Conservation (phyloP, 108 stramenopile genomes). For the Nitzschia sp. region DNA sequence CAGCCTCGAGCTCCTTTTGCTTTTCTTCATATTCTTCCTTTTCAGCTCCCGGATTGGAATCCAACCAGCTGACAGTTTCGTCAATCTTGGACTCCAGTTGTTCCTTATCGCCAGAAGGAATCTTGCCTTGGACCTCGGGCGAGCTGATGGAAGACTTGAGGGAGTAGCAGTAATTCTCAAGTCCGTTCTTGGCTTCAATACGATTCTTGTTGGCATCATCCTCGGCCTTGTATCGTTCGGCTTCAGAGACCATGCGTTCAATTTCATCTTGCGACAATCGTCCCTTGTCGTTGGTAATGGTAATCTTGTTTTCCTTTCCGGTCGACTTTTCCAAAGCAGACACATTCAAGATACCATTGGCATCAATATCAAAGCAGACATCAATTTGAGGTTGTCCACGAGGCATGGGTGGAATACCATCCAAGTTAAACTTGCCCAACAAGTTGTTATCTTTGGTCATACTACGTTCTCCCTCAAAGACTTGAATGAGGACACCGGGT, state of each 20-base stretch:
- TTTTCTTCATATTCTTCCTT: constrained; percentile 98
- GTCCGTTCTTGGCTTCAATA: constrained; percentile 94
- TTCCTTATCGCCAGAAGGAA: constrained; percentile 83
- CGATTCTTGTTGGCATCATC: constrained; percentile 96
- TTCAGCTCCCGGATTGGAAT: constrained; percentile 91
- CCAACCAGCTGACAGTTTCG: constrained; percentile 94
- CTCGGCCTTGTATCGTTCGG: constrained; percentile 98
- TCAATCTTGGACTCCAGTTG: constrained; percentile 82
- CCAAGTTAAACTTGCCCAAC: constrained; percentile 98
- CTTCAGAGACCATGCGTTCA: constrained; percentile 98
- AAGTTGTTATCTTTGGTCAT: constrained; percentile 99
- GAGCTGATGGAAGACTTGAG: constrained; percentile 90
- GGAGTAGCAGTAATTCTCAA: constrained; percentile 98
- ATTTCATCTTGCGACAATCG: constrained; percentile 98
- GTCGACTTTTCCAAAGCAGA: constrained; percentile 98
- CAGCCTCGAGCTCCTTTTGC: constrained; percentile 94
- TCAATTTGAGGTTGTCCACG: constrained; percentile 99
- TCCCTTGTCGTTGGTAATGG: constrained; percentile 99
- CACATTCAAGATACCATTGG: constrained; percentile 88
- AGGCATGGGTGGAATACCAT: constrained; percentile 99
- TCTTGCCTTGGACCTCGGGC: constrained; percentile 86
- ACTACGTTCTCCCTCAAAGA: constrained; percentile 99
- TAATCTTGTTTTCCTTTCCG: constrained; percentile 99
- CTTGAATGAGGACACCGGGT: constrained; percentile 98
- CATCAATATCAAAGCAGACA: constrained; percentile 99